phyloP scores from a whole-genome alignment of 306 rosid genomes.

The Prunus campanulata region DNA sequence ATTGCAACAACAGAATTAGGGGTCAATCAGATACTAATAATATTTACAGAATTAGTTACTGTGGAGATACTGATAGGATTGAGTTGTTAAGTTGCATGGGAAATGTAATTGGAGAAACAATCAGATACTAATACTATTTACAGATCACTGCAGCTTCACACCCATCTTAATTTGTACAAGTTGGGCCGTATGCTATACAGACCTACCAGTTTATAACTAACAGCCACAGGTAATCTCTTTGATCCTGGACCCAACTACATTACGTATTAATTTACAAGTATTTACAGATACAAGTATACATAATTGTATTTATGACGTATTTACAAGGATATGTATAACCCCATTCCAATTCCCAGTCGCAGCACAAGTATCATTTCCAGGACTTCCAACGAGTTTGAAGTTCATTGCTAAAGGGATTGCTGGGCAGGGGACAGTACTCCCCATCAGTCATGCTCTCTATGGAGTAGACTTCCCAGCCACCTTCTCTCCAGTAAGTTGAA shows the following conservation, averaged over 20 bases:
- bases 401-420: slow-evolving; percentile 3
- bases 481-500: slow-evolving; percentile 34
- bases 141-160: no score
- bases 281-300: background rate
- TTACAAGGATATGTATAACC: background rate
- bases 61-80: no score
- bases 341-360: background rate
- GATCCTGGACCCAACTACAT: background rate
- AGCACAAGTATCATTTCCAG: slow-evolving; percentile 3
- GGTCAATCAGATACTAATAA: no score
- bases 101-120: no score
- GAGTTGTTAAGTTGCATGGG: no score
- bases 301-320: background rate
- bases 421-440: slow-evolving; percentile 36
- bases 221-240: background rate
- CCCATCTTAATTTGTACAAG: background rate
- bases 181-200: background rate
- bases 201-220: background rate
- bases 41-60: no score
- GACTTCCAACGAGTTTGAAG: slow-evolving; percentile 26
- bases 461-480: slow-evolving; percentile 32
- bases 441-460: slow-evolving; percentile 28
- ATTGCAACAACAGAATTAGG: no score
- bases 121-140: no score
- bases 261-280: background rate